Evolutionary conservation across 768 basidiomycete genomes (phyloP).

Genomic region (Tephrocybe rancida): DNA sequence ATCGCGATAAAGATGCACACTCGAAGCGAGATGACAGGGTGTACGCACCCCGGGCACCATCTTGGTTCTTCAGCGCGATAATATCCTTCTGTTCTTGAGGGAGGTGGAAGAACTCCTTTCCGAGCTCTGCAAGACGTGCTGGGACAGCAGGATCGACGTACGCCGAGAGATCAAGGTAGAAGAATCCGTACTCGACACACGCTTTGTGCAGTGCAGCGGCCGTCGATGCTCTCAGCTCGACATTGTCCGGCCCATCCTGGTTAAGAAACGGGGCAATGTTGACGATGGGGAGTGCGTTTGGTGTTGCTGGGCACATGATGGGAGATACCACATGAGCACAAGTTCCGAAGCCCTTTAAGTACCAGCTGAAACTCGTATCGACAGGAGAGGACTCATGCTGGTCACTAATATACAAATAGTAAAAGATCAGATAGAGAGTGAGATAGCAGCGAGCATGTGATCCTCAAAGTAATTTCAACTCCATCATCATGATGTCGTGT

Average conservation of each 20-base stretch:
- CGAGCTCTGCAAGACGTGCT: constrained; percentile 65
- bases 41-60: constrained; percentile 72
- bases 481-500: no score
- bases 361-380: no score
- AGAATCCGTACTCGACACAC: constrained; percentile 83
- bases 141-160: constrained; percentile 61
- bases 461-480: no score
- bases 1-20: background rate
- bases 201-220: constrained; percentile 69
- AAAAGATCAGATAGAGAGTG: constrained; percentile 15
- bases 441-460: no score
- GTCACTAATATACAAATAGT: no score
- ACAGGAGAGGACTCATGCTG: no score
- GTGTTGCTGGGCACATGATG: constrained; percentile 11
- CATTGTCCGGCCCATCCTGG: constrained; percentile 28
- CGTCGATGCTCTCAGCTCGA: constrained; percentile 43
- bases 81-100: constrained; percentile 80
- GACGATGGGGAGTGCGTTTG: constrained; percentile 64
- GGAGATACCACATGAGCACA: constrained; percentile 1
- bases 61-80: constrained; percentile 67
- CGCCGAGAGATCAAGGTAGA: constrained; percentile 76
- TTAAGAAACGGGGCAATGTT: constrained; percentile 67
- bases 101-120: constrained; percentile 70
- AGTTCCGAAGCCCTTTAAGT: background rate
- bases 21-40: background rate